These are phyloP conservation scores for Alloascoidea africana DNA, from an alignment of 805 yeast genomes.

Conservation along the genomic window DNA sequence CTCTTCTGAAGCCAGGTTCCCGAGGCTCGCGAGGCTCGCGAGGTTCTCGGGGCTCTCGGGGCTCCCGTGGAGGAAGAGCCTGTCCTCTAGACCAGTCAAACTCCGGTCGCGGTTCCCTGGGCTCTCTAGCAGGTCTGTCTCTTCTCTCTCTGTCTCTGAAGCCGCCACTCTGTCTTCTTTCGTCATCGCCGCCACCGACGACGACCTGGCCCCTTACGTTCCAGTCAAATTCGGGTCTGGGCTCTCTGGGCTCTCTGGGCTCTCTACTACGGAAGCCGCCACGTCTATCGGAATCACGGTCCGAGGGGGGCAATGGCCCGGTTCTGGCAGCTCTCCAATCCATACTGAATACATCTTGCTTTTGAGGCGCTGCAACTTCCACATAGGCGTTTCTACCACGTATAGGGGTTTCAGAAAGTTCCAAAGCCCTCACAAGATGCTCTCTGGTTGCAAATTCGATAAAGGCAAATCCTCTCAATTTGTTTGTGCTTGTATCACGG, in stretches of 20 bases:
- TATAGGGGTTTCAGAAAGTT: conserved; percentile 55
- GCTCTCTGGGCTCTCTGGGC: conserved; percentile 18
- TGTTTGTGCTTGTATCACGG: conserved; percentile 46
- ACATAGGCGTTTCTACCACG: conserved; percentile 54
- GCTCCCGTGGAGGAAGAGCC: conserved; percentile 3
- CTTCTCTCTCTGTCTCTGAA: conserved; percentile 16
- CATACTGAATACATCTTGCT: conserved; percentile 11
- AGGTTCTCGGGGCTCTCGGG: conserved; percentile 4
- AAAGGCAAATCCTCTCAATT: conserved; percentile 78
- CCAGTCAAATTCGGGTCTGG: conserved; percentile 18
- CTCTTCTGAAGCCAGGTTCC: no score
- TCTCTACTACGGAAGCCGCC: conserved; percentile 8
- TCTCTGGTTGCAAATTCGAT: conserved; percentile 78
- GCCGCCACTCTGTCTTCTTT: conserved; percentile 34
- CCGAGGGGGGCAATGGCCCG: conserved; percentile 34
- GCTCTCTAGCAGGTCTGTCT: not conserved
- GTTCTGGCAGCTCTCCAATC: conserved; percentile 23
- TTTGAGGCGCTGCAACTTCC: conserved; percentile 56
- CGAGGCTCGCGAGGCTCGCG: conserved; percentile 3
- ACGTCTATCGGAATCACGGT: conserved; percentile 27
- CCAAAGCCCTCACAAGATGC: conserved; percentile 60
- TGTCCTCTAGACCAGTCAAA: conserved; percentile 5
- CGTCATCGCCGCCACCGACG: conserved; percentile 22
- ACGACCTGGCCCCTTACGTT: conserved; percentile 24
- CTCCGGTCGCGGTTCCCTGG: not conserved